Evolutionary conservation across 495 filamentous ascomycete species (phyloP), one percentile per base, ranked within the genome.

Genomic region (Geoglossum glabrum): DNA sequence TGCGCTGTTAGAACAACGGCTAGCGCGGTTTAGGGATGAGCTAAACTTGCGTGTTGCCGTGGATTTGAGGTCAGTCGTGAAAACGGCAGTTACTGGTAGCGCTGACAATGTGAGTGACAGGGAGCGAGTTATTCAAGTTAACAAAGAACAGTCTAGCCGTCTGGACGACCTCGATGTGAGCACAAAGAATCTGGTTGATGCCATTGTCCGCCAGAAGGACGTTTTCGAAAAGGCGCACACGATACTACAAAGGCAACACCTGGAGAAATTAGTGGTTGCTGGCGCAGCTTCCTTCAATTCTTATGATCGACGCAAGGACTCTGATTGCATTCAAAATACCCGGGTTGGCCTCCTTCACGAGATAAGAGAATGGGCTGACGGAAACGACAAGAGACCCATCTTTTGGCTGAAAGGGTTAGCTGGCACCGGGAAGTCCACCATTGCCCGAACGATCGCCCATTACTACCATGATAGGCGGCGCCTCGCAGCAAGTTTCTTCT

Each of bases 381-480:
- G 56, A 0, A 50, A 60, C 34, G 23, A 57, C 7, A 43, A 50
- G 21, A 59, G 61, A 57, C 55, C 55, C 27, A 65, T 74, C 19
- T 74, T 72, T 51, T 75, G 72, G 73, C 51, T 75, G 23, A 68
- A 66, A 9, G 72, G 72, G 1, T 66, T 68, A 63, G 71, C 72
- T 28, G 72, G 72, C 0, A 74, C 70, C 11, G 71, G 72, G 13
- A 40, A 40, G 36, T 40, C 36, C 36, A 40, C 36, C 11, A 40
- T 40, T 15, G 36, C 36, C 36, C 36, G 74, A 75, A 62, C 61
- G 31, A 40, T 56, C 33, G 54, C 40, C 5, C 68, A 59, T 34
- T 33, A 26, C 9, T 61, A 57, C 59, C 26, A 21, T 36, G 59
- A 57, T 23, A 38, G 54, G 33, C 55, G 49, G n/a, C n/a, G 45